Evolutionary conservation across 2,329 filamentous ascomycete genomes (phyloP), one percentile per base, ranked within the genome.

Genomic region (Pestalotiopsis sp.): DNA sequence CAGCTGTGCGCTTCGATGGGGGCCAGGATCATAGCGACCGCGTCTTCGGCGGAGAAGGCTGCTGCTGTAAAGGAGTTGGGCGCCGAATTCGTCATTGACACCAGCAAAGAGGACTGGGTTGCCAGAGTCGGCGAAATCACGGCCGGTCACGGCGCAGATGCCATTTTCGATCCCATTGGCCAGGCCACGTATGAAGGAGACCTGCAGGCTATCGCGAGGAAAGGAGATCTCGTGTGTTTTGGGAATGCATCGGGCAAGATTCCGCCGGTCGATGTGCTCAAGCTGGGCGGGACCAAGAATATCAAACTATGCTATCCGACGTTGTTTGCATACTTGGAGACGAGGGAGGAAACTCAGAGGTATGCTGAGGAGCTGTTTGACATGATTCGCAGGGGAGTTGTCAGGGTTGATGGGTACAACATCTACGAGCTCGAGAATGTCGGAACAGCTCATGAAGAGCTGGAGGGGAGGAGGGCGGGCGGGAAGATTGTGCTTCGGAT

Each of bases 11-110:
- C 87, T 72, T 83, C 86, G 0, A 84, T 94, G 1, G 94, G 93
- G 1, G 94, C 93, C 11, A 89, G 88, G 72, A 89, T 91, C 25
- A 96, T 98, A 75, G 94, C 90, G 1, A 95, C 93, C 4, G 93
- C 93, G 0, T 91, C 90, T 60, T 92, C 91, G 41, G 79, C 83
- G 6, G 92, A 91, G 78, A 97, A 97, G 83, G 85, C 90, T 58
- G 87, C 86, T 58, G 78, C 94, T 49, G 94, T 93, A 2, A 88
- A 83, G 78, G 83, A 86, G 71, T 87, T 91, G 74, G 94, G 94
- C 5, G 93, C 93, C 0, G 88, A 90, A 74, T 89, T 90, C 72
- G 83, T 91, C 67, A 85, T 97, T 73, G 91, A 93, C 78, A 61
- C 58, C 27, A 59, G 65, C 23, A 95, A 94, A 73, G 89, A 91